Base-by-base conservation (phyloP, 169 alveolate species). In the Plasmodium yoelii region DNA sequence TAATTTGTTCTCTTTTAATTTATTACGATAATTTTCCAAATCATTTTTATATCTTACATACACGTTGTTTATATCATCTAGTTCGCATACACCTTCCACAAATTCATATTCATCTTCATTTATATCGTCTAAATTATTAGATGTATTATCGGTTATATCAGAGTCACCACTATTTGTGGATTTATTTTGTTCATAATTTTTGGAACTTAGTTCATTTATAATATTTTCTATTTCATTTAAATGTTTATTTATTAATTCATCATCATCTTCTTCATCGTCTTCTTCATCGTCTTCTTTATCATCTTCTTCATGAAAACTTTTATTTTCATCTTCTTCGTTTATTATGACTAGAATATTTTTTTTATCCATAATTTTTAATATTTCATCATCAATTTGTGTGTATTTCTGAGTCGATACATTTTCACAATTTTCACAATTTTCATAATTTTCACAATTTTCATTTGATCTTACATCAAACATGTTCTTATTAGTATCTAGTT, bases 1-100 rank as follows among this genome's bases (percentile, higher is more conserved):
- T 53, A 64, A 24, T n/a, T 67, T 61, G 59, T 80, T 65, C 39
- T 51, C 68, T 26, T 80, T 64, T 24, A 65, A 28, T 70, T 65
- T 80, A 4, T 26, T 47, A n/a, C 57, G 49, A 59, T 80, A 80
- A 19, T 65, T 6, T n/a, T 28, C 42, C 8, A 80, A 15, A 9
- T 80, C 90, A 10, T 51, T 53, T 19, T 65, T 64, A 46, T 80
- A 80, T 56, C 34, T 80, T 19, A 5, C 51, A 24, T 19, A 53
- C 28, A 64, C 47, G 26, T 61, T 61, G 1, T 26, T 18, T 9
- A 18, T 19, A 5, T 24, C 24, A 9, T 53, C 34, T 61, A 47
- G n/a, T 28, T 73, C 28, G 39, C 56, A 0, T 24, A 28, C 56
- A 26, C 69, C n/a, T 2, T 56, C 53, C 34, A 1, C 46, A 28